phyloP scores from a whole-genome alignment of 345 rosid genomes.

The Citrus maxima region DNA sequence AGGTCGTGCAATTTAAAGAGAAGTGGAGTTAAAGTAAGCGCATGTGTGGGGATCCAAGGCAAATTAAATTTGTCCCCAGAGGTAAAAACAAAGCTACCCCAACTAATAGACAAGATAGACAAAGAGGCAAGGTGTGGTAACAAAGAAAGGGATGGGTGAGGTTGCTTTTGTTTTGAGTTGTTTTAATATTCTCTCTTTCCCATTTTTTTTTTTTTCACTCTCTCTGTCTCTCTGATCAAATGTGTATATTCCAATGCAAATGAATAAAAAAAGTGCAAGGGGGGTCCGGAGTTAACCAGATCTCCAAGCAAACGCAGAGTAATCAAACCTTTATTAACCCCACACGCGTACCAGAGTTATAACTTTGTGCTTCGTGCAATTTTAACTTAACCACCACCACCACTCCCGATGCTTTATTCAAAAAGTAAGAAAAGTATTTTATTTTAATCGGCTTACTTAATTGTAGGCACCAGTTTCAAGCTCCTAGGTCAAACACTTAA shows the following conservation, averaged over 20 bases:
- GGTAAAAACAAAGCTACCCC: slow-evolving; percentile 3
- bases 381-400: not conserved
- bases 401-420: not conserved
- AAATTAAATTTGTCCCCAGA: not conserved
- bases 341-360: slow-evolving; percentile 36
- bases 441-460: slow-evolving; percentile 9
- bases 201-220: not conserved
- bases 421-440: not conserved
- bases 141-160: not conserved
- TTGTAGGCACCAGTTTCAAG: not conserved
- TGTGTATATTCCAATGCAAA: slow-evolving; percentile 35
- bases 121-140: slow-evolving; percentile 29
- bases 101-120: slow-evolving; percentile 15
- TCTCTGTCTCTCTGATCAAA: slow-evolving; percentile 8
- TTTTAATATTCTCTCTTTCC: slow-evolving; percentile 12
- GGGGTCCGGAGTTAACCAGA: not conserved
- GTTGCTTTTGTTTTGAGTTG: slow-evolving; percentile 30
- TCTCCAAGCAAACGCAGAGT: slow-evolving; percentile 17
- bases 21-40: slow-evolving; percentile 5
- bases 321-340: slow-evolving; percentile 18
- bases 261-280: not conserved
- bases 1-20: slow-evolving; percentile 17
- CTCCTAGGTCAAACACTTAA: slow-evolving; percentile 19
- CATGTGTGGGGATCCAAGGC: slow-evolving; percentile 18
- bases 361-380: slow-evolving; percentile 51